Conservation (phyloP, 2,329 filamentous ascomycete species). For the Pleomassaria siparia region DNA sequence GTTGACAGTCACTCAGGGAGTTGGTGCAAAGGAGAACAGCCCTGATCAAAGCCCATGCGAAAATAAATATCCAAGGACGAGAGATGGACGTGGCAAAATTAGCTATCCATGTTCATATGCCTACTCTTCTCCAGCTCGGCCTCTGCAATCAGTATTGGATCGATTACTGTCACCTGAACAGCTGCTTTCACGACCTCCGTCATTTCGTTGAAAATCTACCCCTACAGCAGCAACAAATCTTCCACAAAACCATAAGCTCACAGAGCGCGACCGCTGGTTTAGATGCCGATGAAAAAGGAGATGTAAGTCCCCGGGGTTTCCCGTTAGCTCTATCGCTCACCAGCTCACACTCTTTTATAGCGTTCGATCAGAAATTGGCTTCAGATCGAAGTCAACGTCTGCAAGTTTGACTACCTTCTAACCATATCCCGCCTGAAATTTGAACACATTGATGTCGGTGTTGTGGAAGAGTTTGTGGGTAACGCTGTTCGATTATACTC, state of each 20-base stretch:
- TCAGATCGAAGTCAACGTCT: conserved; percentile 21
- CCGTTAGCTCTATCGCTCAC: neutral
- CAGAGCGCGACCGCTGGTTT: neutral
- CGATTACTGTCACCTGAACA: conserved; percentile 17
- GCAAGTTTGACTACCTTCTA: conserved; percentile 32
- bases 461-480: conserved; percentile 18
- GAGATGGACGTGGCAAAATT: conserved; percentile 6
- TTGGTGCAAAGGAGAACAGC: neutral
- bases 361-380: conserved; percentile 10
- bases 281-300: neutral
- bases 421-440: conserved; percentile 16
- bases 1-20: neutral
- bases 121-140: neutral
- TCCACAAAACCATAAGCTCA: conserved; percentile 19
- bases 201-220: conserved; percentile 21
- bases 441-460: conserved; percentile 1
- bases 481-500: conserved; percentile 21
- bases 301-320: neutral
- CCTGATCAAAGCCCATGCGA: neutral
- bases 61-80: neutral
- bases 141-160: conserved; percentile 27
- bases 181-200: conserved; percentile 33
- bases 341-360: neutral
- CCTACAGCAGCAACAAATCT: conserved; percentile 12
- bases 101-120: neutral